phyloP scores from a whole-genome alignment of 495 filamentous ascomycete genomes.

The Penicillium roqueforti region DNA sequence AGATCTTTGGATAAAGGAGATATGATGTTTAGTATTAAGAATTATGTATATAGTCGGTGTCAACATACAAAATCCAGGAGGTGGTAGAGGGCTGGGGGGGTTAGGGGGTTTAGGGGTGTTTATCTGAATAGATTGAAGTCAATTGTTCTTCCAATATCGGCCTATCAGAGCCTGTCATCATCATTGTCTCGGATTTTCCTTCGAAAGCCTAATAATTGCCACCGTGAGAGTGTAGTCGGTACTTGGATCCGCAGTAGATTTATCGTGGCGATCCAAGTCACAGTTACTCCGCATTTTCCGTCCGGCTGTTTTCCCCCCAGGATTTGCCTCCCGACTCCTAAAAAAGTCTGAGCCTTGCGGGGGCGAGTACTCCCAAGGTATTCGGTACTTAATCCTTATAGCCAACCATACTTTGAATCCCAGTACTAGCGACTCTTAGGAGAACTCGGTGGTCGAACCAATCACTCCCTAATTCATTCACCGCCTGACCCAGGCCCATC shows the following conservation, averaged over 20 bases:
- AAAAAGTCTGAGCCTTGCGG: constrained; percentile 15
- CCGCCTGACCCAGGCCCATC: constrained; percentile 27
- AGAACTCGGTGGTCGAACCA: constrained; percentile 5
- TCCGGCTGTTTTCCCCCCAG: constrained; percentile 10
- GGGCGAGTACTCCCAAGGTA: constrained; percentile 1
- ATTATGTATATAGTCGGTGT: background rate
- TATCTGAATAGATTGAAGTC: background rate
- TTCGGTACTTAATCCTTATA: background rate
- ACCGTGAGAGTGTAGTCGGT: constrained; percentile 17
- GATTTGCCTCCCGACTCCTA: constrained; percentile 18
- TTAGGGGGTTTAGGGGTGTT: background rate
- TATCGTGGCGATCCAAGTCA: constrained; percentile 8
- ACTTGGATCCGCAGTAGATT: constrained; percentile 7
- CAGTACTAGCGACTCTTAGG: background rate
- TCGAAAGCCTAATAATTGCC: constrained; percentile 16
- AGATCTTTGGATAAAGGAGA: constrained; percentile 45
- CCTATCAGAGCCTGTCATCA: background rate
- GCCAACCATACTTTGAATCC: background rate
- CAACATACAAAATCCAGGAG: background rate
- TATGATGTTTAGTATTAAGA: background rate
- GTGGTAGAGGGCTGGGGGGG: background rate
- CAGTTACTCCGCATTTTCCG: constrained; percentile 19
- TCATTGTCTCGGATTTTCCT: too few relatives aligned
- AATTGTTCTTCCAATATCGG: background rate
- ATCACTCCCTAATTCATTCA: constrained; percentile 26